Conservation (phyloP, 1,284 basidiomycete genomes). For the Boletus nobilissimus region DNA sequence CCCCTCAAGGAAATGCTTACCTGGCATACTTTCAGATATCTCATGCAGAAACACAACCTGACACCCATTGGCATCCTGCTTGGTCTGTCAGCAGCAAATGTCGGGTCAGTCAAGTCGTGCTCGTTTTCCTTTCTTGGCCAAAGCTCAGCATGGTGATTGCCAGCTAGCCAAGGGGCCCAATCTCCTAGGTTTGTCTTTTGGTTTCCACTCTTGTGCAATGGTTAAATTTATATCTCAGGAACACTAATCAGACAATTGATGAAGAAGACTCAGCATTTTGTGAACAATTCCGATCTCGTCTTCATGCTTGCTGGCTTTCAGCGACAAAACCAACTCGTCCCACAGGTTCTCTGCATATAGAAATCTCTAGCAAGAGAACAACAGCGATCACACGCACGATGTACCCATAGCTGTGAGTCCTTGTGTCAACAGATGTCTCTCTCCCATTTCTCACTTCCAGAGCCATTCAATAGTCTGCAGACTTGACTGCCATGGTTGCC, state of each 20-base stretch:
- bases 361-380: conserved; percentile 5
- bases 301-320: conserved; percentile 10
- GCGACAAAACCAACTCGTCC: conserved; percentile 8
- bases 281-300: conserved; percentile 4
- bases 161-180: conserved; percentile 4
- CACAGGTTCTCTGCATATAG: conserved; percentile 13
- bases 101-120: conserved; percentile 58
- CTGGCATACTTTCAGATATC: conserved; percentile 90
- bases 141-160: too few relatives aligned
- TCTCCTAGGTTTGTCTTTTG: conserved; percentile 25
- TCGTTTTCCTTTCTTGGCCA: background rate
- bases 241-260: background rate
- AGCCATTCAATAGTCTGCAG: conserved; percentile 22
- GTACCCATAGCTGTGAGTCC: conserved; percentile 7
- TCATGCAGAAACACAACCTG: conserved; percentile 94
- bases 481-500: background rate
- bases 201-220: background rate
- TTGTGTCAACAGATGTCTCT: conserved; percentile 22
- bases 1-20: conserved; percentile 86
- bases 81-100: conserved; percentile 90
- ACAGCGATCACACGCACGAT: background rate
- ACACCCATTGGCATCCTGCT: conserved; percentile 94
- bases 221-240: conserved; percentile 29
- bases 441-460: conserved; percentile 37
- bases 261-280: conserved; percentile 4